Conservation (phyloP, 1,284 basidiomycete genomes). For the Rugosomyces carneus region DNA sequence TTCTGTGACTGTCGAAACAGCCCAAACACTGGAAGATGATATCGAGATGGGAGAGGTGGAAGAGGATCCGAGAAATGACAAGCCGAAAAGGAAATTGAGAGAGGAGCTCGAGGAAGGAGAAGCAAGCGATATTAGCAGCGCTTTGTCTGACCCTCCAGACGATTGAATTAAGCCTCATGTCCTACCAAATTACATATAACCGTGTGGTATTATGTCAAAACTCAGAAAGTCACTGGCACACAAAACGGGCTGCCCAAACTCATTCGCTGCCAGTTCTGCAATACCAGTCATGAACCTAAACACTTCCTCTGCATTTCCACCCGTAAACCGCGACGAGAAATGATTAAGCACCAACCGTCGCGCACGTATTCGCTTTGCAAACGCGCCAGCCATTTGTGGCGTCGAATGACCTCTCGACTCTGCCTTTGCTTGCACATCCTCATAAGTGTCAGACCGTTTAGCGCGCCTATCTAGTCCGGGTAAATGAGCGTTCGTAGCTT, state of each 20-base stretch:
- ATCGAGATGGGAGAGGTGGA: constrained; percentile 85
- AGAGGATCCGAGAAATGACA: constrained; percentile 49
- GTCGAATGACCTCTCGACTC: constrained; percentile 86
- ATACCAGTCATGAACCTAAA: constrained; percentile 57
- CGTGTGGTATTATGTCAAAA: constrained; percentile 42
- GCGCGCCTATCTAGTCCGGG: constrained; percentile 56
- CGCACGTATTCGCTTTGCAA: constrained; percentile 68
- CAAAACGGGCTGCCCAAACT: constrained; percentile 47
- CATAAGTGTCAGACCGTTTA: constrained; percentile 52
- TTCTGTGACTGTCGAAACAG: constrained; percentile 21
- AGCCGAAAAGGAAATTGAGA: constrained; percentile 44
- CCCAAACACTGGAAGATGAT: constrained; percentile 46
- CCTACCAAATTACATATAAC: constrained; percentile 12
- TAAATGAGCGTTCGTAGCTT: constrained; percentile 90
- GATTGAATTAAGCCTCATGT: constrained; percentile 25
- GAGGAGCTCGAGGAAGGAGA: constrained; percentile 82
- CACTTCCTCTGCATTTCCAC: constrained; percentile 44
- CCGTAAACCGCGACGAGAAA: constrained; percentile 67
- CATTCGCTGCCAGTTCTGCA: constrained; percentile 42
- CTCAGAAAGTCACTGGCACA: constrained; percentile 74
- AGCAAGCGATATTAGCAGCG: constrained; percentile 72
- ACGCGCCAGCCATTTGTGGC: constrained; percentile 84
- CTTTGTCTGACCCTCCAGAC: constrained; percentile 67
- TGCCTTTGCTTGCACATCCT: constrained; percentile 63
- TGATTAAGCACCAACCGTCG: constrained; percentile 77